Conservation (phyloP, 257 asterid species). For the Penstemon eatonii region DNA sequence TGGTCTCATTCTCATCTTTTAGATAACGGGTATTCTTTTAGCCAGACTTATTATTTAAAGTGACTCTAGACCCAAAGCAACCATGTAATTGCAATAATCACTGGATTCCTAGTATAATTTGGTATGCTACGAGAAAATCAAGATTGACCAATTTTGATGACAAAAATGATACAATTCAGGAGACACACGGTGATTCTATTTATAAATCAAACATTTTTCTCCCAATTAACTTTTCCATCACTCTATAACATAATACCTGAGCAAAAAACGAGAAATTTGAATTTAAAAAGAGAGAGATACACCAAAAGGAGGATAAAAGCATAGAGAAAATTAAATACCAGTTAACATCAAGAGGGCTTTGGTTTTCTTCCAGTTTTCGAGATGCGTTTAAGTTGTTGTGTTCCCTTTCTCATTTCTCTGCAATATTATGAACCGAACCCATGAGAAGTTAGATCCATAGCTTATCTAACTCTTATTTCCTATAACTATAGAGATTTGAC, state of each 20-base stretch:
- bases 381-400: slow-evolving; percentile 67
- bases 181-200: neutral
- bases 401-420: slow-evolving; percentile 65
- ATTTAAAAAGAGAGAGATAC: neutral
- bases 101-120: neutral
- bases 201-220: neutral
- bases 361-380: slow-evolving; percentile 59
- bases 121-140: neutral
- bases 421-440: slow-evolving; percentile 23
- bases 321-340: slow-evolving; percentile 20
- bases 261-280: neutral
- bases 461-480: neutral
- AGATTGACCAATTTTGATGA: neutral
- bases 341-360: slow-evolving; percentile 60
- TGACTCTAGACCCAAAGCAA: neutral
- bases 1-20: neutral
- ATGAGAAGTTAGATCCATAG: slow-evolving; percentile 18
- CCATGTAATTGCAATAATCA: neutral
- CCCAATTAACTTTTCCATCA: neutral
- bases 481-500: neutral
- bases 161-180: slow-evolving; percentile 7
- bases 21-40: neutral
- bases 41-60: neutral
- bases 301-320: neutral
- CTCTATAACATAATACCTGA: neutral